Evolutionary conservation across 345 rosid genomes (phyloP), one percentile per base, ranked within the genome.

Genomic region (Erodium maritimum): DNA sequence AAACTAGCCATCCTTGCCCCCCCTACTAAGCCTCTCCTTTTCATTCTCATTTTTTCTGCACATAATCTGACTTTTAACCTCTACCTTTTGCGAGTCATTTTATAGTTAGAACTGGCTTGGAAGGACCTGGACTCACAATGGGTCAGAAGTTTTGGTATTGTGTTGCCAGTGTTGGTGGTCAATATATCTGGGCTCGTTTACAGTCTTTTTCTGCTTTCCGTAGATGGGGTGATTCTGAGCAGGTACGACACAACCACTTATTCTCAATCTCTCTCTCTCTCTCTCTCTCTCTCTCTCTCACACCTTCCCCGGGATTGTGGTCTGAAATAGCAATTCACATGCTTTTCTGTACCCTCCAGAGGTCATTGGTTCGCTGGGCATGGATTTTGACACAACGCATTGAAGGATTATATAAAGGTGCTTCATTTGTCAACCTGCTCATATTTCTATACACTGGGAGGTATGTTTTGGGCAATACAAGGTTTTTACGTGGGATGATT

Each of bases 191-290:
- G 88, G 82, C 95, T 59, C 87, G 97, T 50, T 64, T 87, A 62
- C 95, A 90, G 64, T 85, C 95, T 0, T 93, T 93, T 68, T 93
- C 99, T 57, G 97, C 97, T 63, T 93, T 93, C 67, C 90, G 95
- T 52, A 77, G 96, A 77, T 93, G 97, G 99, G 99, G 96, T 63
- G 85, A 90, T 70, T 83, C 99, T 69, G 91, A 87, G 67, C 95
- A 83, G 96, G 91, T 86, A 19, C 20, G 23, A 50, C 24, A 54
- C 24, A 5, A 7, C 4, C 56, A 16, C 33, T 37, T 55, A n/a
- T n/a, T n/a, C n/a, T n/a, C n/a, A n/a, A n/a, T n/a, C n/a, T n/a
- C n/a, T n/a, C n/a, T n/a, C n/a, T n/a, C n/a, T n/a, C n/a, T n/a
- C n/a, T n/a, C n/a, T n/a, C 23, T 68, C 14, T n/a, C 58, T 50